These are phyloP conservation scores for Herpetospermum pedunculosum DNA, from an alignment of 306 rosid genomes.

Conservation along the genomic window DNA sequence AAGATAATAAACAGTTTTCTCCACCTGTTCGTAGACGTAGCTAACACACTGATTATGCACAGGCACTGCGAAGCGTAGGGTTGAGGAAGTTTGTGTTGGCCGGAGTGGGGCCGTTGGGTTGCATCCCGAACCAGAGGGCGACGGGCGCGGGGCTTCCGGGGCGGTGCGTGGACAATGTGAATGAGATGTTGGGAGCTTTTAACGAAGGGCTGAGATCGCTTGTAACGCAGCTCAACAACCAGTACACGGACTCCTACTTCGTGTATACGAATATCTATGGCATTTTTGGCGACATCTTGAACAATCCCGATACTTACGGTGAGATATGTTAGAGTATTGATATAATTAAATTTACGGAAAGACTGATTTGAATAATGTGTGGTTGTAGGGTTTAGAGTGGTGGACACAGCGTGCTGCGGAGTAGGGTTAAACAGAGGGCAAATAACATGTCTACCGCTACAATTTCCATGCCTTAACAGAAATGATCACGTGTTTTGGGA, in stretches of 20 bases:
- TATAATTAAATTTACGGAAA: too few relatives aligned
- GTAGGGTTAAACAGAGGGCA: conserved; percentile 38
- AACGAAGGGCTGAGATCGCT: conserved; percentile 52
- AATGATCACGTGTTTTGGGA: conserved; percentile 58
- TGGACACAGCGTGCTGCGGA: conserved; percentile 76
- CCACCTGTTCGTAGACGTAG: too few relatives aligned
- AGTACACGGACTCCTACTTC: conserved; percentile 36
- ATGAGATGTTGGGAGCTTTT: conserved; percentile 47
- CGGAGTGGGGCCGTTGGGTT: conserved; percentile 74
- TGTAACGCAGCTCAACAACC: conserved; percentile 34
- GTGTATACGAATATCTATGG: conserved; percentile 42
- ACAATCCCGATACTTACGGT: conserved; percentile 53
- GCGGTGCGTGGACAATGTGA: conserved; percentile 51
- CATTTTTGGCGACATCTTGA: conserved; percentile 55
- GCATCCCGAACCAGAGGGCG: conserved; percentile 67
- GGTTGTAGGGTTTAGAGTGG: conserved; percentile 46
- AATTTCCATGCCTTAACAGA: conserved; percentile 42
- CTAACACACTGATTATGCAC: too few relatives aligned
- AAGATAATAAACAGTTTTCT: too few relatives aligned
- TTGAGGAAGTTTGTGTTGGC: conserved; percentile 48
- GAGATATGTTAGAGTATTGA: too few relatives aligned
- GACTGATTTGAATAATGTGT: too few relatives aligned
- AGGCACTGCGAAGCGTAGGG: conserved; percentile 33
- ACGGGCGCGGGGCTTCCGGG: conserved; percentile 21
- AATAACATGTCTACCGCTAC: conserved; percentile 51